These are phyloP conservation scores for Martiniozyma asiatica DNA, from an alignment of 1,139 yeast species.

Conservation along the genomic window DNA sequence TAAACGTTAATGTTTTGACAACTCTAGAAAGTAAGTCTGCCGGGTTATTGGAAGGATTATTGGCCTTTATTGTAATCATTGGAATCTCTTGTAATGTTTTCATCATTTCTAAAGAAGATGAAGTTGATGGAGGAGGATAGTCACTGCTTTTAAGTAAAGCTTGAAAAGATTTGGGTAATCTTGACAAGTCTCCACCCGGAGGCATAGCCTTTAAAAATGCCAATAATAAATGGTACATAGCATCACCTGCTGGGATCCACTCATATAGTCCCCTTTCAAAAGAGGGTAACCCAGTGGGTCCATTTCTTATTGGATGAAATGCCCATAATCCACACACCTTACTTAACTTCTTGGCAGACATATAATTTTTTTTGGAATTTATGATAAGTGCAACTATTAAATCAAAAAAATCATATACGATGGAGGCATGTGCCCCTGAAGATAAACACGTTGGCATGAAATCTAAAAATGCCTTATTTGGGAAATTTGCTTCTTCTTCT, in stretches of 20 bases:
- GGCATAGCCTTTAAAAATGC: conserved; percentile 74
- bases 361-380: conserved; percentile 67
- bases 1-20: conserved; percentile 55
- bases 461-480: conserved; percentile 63
- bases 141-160: conserved; percentile 48
- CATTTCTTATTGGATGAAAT: conserved; percentile 29
- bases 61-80: conserved; percentile 57
- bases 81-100: conserved; percentile 42
- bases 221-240: conserved; percentile 67
- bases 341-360: conserved; percentile 71
- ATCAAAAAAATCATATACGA: conserved; percentile 79
- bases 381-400: conserved; percentile 68
- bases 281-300: conserved; percentile 23
- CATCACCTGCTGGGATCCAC: conserved; percentile 79
- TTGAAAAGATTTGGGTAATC: conserved; percentile 54
- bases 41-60: conserved; percentile 48
- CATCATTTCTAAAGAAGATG: conserved; percentile 26
- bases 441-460: conserved; percentile 76
- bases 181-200: conserved; percentile 46
- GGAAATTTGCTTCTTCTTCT: conserved; percentile 54
- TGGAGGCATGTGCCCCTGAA: conserved; percentile 81
- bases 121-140: conserved; percentile 42
- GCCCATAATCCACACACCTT: conserved; percentile 89
- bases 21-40: conserved; percentile 47
- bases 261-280: conserved; percentile 63